Evolutionary conservation across 2,329 filamentous ascomycete species (phyloP), one percentile per base, ranked within the genome.

Genomic region (Penicillium sp.): DNA sequence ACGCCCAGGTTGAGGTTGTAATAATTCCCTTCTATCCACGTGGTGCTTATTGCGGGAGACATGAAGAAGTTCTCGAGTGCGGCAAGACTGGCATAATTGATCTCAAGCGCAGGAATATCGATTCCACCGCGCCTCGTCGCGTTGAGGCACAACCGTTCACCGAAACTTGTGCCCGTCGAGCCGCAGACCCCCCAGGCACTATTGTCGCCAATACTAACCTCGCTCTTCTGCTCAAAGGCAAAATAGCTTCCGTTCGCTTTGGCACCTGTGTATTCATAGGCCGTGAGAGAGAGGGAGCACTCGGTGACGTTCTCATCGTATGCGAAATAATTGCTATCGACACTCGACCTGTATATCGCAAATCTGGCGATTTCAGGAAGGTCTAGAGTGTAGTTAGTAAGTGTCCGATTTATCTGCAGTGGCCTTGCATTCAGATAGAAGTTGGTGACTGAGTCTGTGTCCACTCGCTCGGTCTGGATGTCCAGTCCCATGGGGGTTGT

Each of bases 361-460:
- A 66, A 64, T 35, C 62, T 51, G 21, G 56, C 55, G 41, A 64
- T 60, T 52, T 64, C 64, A 30, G 64, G 64, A 45, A 66, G 60
- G 11, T 53, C 21, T 19, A 50, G 5, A 53, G 38, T 30, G 17
- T 29, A 1, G 7, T 2, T 7, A 2, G 7, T 48, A 44, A 13
- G 31, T 53, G 11, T 1, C 38, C 30, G 17, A 11, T 23, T 50
- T 3, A 26, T 26, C 26, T 56, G 7, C 17, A 60, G 35, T 17
- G 60, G 53, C 4, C 60, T 54, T 21, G 57, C 49, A 35, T 64
- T 66, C 50, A 66, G 58, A 46, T 44, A 49, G 48, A 59, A 63
- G 44, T 23, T 23, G 48, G 60, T 66, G 23, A 50, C 62, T 15
- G 5, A 59, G 7, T 62, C 60, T 29, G 57, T 62, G 13, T 3